Percentiles rank a stretch among this genome's conserved stretches.
These are phyloP conservation scores for Vinca major DNA, from an alignment of 305 asterid genomes.

Conservation along the genomic window DNA sequence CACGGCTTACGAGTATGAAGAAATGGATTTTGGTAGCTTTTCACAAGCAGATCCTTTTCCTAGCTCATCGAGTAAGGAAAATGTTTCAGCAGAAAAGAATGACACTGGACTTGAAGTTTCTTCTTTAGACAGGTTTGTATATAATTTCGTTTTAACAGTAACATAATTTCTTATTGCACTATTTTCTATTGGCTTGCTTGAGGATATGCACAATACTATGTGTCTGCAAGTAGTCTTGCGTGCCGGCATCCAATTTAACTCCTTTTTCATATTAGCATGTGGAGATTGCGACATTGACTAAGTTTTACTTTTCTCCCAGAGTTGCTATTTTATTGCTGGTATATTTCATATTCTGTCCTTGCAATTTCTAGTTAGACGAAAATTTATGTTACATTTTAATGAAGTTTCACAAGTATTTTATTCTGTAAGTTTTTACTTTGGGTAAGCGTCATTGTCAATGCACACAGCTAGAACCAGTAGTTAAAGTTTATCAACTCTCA, in stretches of 20 bases:
- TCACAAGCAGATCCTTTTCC: conserved; percentile 34
- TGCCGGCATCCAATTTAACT: neutral
- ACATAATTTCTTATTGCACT: neutral
- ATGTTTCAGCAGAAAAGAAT: conserved; percentile 25
- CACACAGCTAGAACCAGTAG: neutral
- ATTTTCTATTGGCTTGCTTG: neutral
- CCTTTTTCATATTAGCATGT: neutral
- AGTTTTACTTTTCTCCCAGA: neutral
- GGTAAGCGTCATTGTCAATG: neutral
- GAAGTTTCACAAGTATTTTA: neutral
- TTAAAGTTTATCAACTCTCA: neutral
- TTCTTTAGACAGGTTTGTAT: conserved; percentile 42
- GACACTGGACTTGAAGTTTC: conserved; percentile 26
- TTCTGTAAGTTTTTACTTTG: neutral
- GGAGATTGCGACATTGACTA: neutral
- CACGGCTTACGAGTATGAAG: conserved; percentile 31
- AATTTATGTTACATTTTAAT: neutral
- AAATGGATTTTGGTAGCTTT: conserved; percentile 36
- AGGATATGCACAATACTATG: neutral
- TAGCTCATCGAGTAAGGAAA: conserved; percentile 26
- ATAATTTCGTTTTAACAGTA: neutral
- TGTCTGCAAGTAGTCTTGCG: neutral
- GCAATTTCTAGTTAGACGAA: neutral
- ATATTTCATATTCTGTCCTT: neutral
- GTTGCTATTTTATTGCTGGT: neutral